phyloP scores from a whole-genome alignment of 345 rosid species.

The Salix purpurea region DNA sequence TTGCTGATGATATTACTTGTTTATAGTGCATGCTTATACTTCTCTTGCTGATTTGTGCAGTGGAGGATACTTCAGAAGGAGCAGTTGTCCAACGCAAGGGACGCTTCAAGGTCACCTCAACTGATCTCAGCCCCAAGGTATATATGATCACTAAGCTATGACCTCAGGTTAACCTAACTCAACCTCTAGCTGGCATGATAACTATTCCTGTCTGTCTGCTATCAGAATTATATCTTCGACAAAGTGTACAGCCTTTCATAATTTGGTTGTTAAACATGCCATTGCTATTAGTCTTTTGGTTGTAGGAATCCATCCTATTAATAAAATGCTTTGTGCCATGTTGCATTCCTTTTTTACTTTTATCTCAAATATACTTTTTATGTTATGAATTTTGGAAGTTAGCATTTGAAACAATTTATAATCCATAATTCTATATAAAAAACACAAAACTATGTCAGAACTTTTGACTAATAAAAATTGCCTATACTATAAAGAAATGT shows the following conservation, averaged over 20 bases:
- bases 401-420: no score
- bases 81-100: conserved; percentile 79
- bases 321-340: no score
- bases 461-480: no score
- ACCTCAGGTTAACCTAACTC: conserved; percentile 1
- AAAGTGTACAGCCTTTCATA: not conserved
- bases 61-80: conserved; percentile 72
- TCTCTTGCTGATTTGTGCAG: conserved; percentile 27
- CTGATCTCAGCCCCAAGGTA: conserved; percentile 89
- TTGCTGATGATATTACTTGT: not conserved
- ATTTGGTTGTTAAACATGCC: not conserved
- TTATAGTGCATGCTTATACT: conserved; percentile 2
- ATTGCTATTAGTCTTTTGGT: not conserved
- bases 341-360: no score
- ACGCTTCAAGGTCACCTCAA: conserved; percentile 84
- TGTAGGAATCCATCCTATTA: no score
- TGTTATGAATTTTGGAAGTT: no score
- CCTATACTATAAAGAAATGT: no score
- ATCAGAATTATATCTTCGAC: not conserved
- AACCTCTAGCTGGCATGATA: conserved; percentile 4
- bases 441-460: no score
- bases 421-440: no score
- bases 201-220: not conserved
- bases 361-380: no score
- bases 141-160: conserved; percentile 6